phyloP scores from a whole-genome alignment of 2,329 filamentous ascomycete species.

The Pestalotiopsis sp. region DNA sequence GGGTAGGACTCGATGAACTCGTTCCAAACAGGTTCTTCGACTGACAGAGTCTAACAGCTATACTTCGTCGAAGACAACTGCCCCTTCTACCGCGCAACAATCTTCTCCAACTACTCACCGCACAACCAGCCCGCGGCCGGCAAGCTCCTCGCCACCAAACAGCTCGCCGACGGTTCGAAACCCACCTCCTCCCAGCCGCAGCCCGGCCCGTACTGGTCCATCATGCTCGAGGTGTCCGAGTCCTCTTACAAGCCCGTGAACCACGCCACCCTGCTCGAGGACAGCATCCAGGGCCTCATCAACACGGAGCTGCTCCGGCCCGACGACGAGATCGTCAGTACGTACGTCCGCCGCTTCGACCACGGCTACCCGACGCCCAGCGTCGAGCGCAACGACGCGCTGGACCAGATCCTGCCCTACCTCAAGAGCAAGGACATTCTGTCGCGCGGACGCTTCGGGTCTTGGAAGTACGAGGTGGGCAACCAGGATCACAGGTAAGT shows the following conservation, averaged over 20 bases:
- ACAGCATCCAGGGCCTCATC: slow-evolving; percentile 93
- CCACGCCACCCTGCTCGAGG: slow-evolving; percentile 77
- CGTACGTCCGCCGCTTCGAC: slow-evolving; percentile 96
- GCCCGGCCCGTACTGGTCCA: slow-evolving; percentile 97
- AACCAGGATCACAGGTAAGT: slow-evolving; percentile 85
- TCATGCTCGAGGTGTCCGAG: slow-evolving; percentile 98
- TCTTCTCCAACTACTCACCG: slow-evolving; percentile 99
- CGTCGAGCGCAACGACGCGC: slow-evolving; percentile 91
- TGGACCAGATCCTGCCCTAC: slow-evolving; percentile 89
- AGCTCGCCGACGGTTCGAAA: slow-evolving; percentile 83
- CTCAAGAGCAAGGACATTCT: slow-evolving; percentile 88
- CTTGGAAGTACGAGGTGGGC: slow-evolving; percentile 93
- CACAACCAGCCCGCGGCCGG: slow-evolving; percentile 89
- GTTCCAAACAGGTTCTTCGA: no score
- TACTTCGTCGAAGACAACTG: slow-evolving; percentile 99
- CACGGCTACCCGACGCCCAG: slow-evolving; percentile 97
- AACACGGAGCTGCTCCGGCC: slow-evolving; percentile 96
- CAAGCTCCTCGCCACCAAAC: slow-evolving; percentile 82
- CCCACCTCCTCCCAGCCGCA: slow-evolving; percentile 70
- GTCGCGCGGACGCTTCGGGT: slow-evolving; percentile 94
- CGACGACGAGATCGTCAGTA: slow-evolving; percentile 92
- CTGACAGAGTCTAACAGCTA: no score
- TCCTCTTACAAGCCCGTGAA: slow-evolving; percentile 94
- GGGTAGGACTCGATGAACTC: no score
- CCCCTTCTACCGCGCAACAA: slow-evolving; percentile 98